These are phyloP conservation scores for Myrmaecium sp. DNA, from an alignment of 2,329 filamentous ascomycete species.

Conservation along the genomic window DNA sequence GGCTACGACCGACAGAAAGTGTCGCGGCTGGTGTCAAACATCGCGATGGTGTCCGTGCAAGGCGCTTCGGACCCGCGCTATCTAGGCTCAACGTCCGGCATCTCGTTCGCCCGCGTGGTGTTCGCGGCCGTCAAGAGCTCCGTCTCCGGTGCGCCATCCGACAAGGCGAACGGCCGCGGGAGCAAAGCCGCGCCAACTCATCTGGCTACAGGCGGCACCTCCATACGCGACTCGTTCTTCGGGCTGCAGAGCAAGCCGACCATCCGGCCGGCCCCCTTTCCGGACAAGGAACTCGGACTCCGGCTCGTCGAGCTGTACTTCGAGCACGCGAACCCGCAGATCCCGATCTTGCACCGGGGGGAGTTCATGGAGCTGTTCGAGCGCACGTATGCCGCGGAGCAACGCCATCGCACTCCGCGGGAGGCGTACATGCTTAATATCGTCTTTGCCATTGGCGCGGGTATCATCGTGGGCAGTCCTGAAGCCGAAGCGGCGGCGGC, in stretches of 20 bases:
- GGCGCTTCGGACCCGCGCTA: slow-evolving; percentile 65
- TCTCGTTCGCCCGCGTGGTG: slow-evolving; percentile 86
- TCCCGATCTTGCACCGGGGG: slow-evolving; percentile 73
- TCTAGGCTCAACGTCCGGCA: slow-evolving; percentile 71
- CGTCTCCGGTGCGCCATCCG: slow-evolving; percentile 36
- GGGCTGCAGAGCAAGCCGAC: slow-evolving; percentile 83
- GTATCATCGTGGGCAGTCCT: slow-evolving; percentile 58
- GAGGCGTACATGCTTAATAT: slow-evolving; percentile 95
- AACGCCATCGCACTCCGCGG: slow-evolving; percentile 50
- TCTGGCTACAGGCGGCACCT: slow-evolving; percentile 45
- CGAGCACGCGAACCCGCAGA: slow-evolving; percentile 90
- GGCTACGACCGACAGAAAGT: slow-evolving; percentile 43
- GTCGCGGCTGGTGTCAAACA: slow-evolving; percentile 50
- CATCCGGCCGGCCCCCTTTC: slow-evolving; percentile 73
- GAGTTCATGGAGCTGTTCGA: slow-evolving; percentile 87
- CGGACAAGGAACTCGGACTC: slow-evolving; percentile 54
- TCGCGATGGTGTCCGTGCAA: slow-evolving; percentile 61
- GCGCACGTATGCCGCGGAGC: slow-evolving; percentile 54
- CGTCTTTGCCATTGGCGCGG: slow-evolving; percentile 88
- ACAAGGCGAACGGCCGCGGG: slow-evolving; percentile 44
- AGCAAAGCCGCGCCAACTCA: slow-evolving; percentile 35
- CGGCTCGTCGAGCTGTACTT: slow-evolving; percentile 74
- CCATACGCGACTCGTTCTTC: slow-evolving; percentile 92
- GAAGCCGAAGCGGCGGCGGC: slow-evolving; percentile 2
- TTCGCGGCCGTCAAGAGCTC: slow-evolving; percentile 83